Evolutionary conservation across 2,329 filamentous ascomycete genomes (phyloP), one percentile per base, ranked within the genome.

Genomic region (Periconia macrospinosa): DNA sequence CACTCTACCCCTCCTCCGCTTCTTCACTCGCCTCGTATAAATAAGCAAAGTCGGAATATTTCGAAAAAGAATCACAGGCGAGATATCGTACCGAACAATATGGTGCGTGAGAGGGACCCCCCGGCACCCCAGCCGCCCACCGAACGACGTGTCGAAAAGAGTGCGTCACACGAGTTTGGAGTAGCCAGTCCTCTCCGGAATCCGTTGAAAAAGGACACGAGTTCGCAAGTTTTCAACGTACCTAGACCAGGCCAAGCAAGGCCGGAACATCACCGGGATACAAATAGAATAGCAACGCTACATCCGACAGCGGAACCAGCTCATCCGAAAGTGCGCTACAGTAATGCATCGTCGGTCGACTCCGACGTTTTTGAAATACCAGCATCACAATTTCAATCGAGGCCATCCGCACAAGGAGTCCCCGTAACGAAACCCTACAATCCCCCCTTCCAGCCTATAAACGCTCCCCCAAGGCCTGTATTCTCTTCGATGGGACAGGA

Each of bases 141-240:
- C 17, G 66, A 65, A 37, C 62, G 59, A 42, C 53, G 63, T 40
- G 14, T 17, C 35, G 14, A 14, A 3, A 40, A n/a, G 15, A 61
- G 65, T 9, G 56, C 60, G 3, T 56, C 58, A 18, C 68, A 69
- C 17, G 78, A 85, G 61, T 87, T 86, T 63, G 84, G 84, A 48
- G 81, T 82, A 61, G 76, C 84, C 1, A 85, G 83, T 56, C 81
- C 83, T 15, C 70, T 86, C 52, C 75, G 82, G 59, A 77, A 79
- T 66, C 73, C 81, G 57, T 61, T 75, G 66, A 65, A 78, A 61
- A 67, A 71, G 49, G 68, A 68, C 52, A 50, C 55, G 15, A 64
- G 72, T 57, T 68, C 68, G 27, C 70, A 78, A 56, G 72, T 78
- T 6, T 83, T 83, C 72, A 82, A 82, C 52, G 76, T 81, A 42